Evolutionary conservation across 176 grass and related monocot genomes (phyloP).

Genomic region (Zoysia pacifica): DNA sequence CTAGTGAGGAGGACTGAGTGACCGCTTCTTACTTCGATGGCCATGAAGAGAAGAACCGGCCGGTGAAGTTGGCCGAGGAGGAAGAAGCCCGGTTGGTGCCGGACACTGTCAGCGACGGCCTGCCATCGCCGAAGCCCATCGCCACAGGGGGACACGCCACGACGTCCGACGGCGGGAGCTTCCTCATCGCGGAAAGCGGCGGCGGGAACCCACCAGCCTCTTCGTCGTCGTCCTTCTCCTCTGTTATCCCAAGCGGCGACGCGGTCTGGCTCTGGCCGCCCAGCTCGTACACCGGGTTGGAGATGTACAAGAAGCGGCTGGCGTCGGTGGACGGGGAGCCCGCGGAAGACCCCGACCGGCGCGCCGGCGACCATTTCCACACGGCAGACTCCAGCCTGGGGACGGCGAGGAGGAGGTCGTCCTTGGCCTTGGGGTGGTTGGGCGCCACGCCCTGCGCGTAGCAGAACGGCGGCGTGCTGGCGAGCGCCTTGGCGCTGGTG

Average conservation of each 20-base stretch:
- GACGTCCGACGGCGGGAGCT: conserved; percentile 36
- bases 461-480: conserved; percentile 53
- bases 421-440: conserved; percentile 24
- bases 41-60: conserved; percentile 50
- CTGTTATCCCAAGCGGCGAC: conserved; percentile 33
- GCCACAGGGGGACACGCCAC: conserved; percentile 25
- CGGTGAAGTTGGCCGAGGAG: conserved; percentile 35
- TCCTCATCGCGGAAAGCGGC: conserved; percentile 43
- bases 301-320: conserved; percentile 52
- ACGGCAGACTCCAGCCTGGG: conserved; percentile 53
- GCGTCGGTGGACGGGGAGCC: conserved; percentile 34
- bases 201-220: conserved; percentile 26
- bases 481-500: conserved; percentile 10
- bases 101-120: conserved; percentile 31
- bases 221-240: conserved; percentile 14
- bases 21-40: conserved; percentile 7
- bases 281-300: conserved; percentile 59
- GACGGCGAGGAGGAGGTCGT: conserved; percentile 54
- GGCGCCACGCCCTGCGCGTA: conserved; percentile 58
- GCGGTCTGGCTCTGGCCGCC: not conserved
- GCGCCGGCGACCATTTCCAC: conserved; percentile 50
- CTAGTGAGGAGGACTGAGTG: not conserved
- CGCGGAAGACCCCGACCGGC: not conserved
- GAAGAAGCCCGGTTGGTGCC: conserved; percentile 52
- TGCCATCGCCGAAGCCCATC: conserved; percentile 12